A percentile compares a stretch with the other conserved stretches of the same genome.
Evolutionary conservation across 495 filamentous ascomycete genomes (phyloP).

Genomic region (Podospora pseudopauciseta): DNA sequence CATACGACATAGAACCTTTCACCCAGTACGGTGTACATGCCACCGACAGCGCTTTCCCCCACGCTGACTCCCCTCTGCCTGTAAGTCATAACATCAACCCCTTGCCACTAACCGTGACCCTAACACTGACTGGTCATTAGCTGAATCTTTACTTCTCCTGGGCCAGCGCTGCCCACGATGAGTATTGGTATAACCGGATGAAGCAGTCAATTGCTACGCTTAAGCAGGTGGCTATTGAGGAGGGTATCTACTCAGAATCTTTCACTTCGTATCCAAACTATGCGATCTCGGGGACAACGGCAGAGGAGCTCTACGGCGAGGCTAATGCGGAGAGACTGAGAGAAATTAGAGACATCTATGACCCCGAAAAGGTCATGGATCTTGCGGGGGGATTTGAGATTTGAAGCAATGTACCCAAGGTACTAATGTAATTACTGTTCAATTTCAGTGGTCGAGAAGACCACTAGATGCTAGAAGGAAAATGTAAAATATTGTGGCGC

Average conservation of each 20-base stretch:
- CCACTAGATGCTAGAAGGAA: too few relatives aligned
- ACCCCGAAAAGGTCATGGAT: conserved; percentile 27
- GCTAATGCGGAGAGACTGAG: conserved; percentile 22
- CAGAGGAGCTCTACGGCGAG: conserved; percentile 22
- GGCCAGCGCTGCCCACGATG: conserved; percentile 18
- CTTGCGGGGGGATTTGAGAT: conserved; percentile 26
- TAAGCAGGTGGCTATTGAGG: conserved; percentile 20
- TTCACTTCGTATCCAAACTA: conserved; percentile 28
- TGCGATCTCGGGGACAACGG: conserved; percentile 12
- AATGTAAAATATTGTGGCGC: too few relatives aligned
- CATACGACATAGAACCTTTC: conserved; percentile 31
- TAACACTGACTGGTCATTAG: conserved; percentile 12
- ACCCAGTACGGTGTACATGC: conserved; percentile 23
- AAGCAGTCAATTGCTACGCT: conserved; percentile 13
- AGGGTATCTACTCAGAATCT: conserved; percentile 24
- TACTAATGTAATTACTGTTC: neutral
- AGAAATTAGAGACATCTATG: conserved; percentile 16
- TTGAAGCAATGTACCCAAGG: conserved; percentile 3
- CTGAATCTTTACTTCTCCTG: conserved; percentile 29
- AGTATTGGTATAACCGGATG: conserved; percentile 25
- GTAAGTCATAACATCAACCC: conserved; percentile 4
- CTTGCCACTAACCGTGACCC: too few relatives aligned
- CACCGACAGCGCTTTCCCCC: conserved; percentile 26
- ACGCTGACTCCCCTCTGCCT: conserved; percentile 26
- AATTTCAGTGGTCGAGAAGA: too few relatives aligned